Evolutionary conservation across 2,329 filamentous ascomycete species (phyloP).

Genomic region (Ascomycota sp.): DNA sequence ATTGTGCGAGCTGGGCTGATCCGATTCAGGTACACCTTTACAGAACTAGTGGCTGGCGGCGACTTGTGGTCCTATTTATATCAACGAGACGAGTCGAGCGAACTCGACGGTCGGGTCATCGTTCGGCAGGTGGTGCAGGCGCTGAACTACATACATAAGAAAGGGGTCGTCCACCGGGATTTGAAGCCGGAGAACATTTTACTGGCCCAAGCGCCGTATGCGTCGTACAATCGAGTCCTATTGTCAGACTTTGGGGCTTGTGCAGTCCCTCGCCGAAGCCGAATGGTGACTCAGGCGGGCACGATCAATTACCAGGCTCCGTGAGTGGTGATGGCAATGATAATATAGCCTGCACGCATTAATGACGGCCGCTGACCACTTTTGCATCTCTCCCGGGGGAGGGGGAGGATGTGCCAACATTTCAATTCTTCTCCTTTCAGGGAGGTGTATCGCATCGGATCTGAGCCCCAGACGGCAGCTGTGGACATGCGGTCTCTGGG

Average conservation of each 20-base stretch:
- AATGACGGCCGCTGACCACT: too few species aligned
- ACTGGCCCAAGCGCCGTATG: constrained; percentile 22
- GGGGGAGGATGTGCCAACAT: too few species aligned
- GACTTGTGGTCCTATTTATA: constrained; percentile 29
- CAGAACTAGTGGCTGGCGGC: constrained; percentile 33
- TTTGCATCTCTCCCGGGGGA: too few species aligned
- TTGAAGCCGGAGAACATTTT: constrained; percentile 34
- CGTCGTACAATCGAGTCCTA: constrained; percentile 22
- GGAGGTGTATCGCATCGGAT: constrained; percentile 13
- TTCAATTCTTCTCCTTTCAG: too few species aligned
- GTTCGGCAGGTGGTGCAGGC: constrained; percentile 25
- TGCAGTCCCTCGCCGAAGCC: constrained; percentile 18
- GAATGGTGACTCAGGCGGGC: constrained; percentile 23
- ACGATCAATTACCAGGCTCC: constrained; percentile 28
- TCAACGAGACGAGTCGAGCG: constrained; percentile 14
- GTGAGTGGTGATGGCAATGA: too few species aligned
- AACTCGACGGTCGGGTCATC: constrained; percentile 23
- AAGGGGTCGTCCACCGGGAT: constrained; percentile 29
- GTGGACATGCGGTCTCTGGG: constrained; percentile 35
- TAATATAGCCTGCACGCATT: too few species aligned
- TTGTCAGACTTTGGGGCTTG: constrained; percentile 32
- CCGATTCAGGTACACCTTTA: constrained; percentile 28
- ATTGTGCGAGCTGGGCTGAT: too few species aligned
- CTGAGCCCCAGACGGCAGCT: constrained; percentile 11
- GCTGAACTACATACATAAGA: constrained; percentile 25